Evolutionary conservation across 306 rosid species (phyloP).

Genomic region (Cyclanthera cordifolia): DNA sequence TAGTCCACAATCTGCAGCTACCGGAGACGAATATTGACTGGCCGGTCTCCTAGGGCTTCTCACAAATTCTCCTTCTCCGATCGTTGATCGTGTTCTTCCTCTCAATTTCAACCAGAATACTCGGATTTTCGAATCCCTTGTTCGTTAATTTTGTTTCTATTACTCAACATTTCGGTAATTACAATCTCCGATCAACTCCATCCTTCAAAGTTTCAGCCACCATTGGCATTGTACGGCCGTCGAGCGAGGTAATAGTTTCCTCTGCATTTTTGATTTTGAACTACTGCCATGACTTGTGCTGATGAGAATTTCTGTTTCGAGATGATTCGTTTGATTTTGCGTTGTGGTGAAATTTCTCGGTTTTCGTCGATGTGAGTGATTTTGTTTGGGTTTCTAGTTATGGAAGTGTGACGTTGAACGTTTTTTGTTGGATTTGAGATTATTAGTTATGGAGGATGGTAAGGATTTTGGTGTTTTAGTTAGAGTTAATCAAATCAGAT

Average conservation of each 20-base stretch:
- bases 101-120: background rate
- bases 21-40: background rate
- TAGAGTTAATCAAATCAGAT: conserved; percentile 43
- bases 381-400: background rate
- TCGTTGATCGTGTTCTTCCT: background rate
- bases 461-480: conserved; percentile 41
- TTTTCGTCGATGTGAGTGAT: background rate
- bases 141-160: background rate
- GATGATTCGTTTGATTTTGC: background rate
- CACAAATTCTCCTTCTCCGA: background rate
- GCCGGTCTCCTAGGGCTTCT: conserved; percentile 11
- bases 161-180: background rate
- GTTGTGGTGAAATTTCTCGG: background rate
- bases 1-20: background rate
- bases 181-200: background rate
- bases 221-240: background rate
- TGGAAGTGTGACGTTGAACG: background rate
- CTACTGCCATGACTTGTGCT: background rate
- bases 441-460: conserved; percentile 62
- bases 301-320: background rate
- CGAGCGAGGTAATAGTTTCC: background rate
- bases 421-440: conserved; percentile 23
- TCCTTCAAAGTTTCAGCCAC: background rate
- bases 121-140: background rate
- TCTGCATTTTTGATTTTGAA: background rate